Conservation (phyloP, 306 rosid species). For the Lathyrus oleraceus region DNA sequence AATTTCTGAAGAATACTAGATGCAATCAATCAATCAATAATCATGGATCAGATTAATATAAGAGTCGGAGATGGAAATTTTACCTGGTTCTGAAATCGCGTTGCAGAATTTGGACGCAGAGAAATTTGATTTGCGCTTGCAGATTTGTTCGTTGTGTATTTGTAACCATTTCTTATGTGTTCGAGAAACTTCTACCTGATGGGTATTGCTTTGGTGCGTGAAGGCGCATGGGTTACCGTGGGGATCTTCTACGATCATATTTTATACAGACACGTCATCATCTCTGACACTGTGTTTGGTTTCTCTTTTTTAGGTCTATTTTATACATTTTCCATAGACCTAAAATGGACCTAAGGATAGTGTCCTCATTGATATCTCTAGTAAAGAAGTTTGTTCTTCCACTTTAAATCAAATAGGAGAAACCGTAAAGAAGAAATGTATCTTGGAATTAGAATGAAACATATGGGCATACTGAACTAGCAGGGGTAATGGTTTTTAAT, state of each 20-base stretch:
- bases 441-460: too few species aligned
- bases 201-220: not conserved
- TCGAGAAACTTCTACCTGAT: conserved; percentile 45
- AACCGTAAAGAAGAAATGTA: too few species aligned
- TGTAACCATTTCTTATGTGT: conserved; percentile 12
- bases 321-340: too few species aligned
- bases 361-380: too few species aligned
- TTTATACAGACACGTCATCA: not conserved
- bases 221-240: conserved; percentile 5
- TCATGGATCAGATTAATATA: not conserved
- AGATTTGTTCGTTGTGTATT: not conserved
- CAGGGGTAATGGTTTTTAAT: too few species aligned
- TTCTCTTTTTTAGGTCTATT: too few species aligned
- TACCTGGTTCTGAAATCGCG: conserved; percentile 21
- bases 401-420: too few species aligned
- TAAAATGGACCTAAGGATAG: too few species aligned
- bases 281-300: not conserved
- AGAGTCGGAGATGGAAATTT: not conserved
- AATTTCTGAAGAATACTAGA: not conserved
- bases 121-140: not conserved
- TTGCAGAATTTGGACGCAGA: not conserved
- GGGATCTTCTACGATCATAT: not conserved
- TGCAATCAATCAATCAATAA: not conserved
- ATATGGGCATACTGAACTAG: too few species aligned
- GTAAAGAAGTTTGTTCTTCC: too few species aligned